A percentile compares a stretch with the other conserved stretches of the same genome.
Conservation (phyloP, 1,284 basidiomycete genomes). For the Cutaneotrichosporon daszewskae region DNA sequence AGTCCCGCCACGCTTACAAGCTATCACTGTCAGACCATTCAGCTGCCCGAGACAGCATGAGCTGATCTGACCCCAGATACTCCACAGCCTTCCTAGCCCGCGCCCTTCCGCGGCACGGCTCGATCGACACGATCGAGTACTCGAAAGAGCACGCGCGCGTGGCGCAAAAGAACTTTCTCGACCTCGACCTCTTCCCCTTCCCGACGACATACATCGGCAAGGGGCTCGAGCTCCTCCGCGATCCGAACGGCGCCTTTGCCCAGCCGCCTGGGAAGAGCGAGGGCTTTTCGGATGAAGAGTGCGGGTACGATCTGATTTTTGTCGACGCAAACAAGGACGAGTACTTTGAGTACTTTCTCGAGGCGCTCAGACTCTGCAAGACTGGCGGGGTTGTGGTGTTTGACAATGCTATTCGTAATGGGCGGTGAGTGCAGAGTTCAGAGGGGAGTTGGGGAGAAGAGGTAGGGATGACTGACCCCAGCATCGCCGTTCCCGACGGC, state of each 20-base stretch:
- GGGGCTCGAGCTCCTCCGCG: constrained; percentile 28
- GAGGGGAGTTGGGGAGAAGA: no score
- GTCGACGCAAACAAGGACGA: constrained; percentile 41
- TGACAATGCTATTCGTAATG: constrained; percentile 36
- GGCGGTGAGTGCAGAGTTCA: constrained; percentile 24
- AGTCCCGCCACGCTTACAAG: neutral
- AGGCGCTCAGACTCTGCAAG: constrained; percentile 28
- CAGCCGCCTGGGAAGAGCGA: constrained; percentile 22
- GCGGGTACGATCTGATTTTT: constrained; percentile 39
- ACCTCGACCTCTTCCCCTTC: constrained; percentile 37
- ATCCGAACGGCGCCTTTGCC: constrained; percentile 17
- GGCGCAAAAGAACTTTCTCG: constrained; percentile 35
- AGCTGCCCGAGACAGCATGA: neutral
- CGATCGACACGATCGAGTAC: constrained; percentile 41
- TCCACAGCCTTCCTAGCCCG: constrained; percentile 36
- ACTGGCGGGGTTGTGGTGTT: constrained; percentile 37
- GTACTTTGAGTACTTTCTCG: constrained; percentile 32
- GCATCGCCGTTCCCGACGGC: constrained; percentile 14
- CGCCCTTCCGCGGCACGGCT: constrained; percentile 31
- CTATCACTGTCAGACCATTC: neutral
- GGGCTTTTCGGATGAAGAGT: constrained; percentile 12
- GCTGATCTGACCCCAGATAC: constrained; percentile 25
- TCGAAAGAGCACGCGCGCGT: constrained; percentile 29
- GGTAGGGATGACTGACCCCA: neutral
- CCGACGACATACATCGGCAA: constrained; percentile 35